These are phyloP conservation scores for Podila epicladia DNA, from an alignment of 192 early-diverging fungal genomes.

Conservation along the genomic window DNA sequence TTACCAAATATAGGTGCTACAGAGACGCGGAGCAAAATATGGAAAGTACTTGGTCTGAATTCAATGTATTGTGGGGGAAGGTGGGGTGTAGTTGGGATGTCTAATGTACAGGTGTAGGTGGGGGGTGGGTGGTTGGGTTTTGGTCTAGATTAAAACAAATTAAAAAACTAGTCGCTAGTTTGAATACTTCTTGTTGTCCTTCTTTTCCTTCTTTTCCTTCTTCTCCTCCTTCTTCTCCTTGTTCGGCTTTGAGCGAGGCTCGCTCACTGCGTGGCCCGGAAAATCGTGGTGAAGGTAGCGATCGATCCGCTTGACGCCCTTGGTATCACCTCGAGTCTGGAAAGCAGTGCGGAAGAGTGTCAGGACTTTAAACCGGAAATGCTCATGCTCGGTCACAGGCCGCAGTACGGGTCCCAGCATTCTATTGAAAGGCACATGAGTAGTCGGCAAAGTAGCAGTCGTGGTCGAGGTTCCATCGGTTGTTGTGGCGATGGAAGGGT, in stretches of 20 bases:
- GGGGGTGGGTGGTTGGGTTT: too few relatives aligned
- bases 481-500: neutral
- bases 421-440: conserved; percentile 29
- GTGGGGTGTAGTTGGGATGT: too few relatives aligned
- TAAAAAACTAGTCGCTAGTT: neutral
- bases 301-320: conserved; percentile 25
- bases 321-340: conserved; percentile 13
- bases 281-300: conserved; percentile 12
- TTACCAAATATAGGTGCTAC: too few relatives aligned
- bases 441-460: neutral
- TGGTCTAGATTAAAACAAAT: too few relatives aligned
- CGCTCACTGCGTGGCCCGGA: conserved; percentile 7
- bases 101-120: too few relatives aligned
- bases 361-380: conserved; percentile 28
- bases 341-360: conserved; percentile 30
- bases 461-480: neutral
- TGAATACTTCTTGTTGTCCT: neutral
- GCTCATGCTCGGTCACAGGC: conserved; percentile 15
- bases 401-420: neutral
- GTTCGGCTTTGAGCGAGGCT: neutral
- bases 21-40: too few relatives aligned
- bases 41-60: too few relatives aligned
- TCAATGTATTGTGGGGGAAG: too few relatives aligned
- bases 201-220: neutral
- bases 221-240: neutral